These are phyloP conservation scores for Tricholoma matsutake DNA, from an alignment of 768 basidiomycete genomes.

Conservation along the genomic window DNA sequence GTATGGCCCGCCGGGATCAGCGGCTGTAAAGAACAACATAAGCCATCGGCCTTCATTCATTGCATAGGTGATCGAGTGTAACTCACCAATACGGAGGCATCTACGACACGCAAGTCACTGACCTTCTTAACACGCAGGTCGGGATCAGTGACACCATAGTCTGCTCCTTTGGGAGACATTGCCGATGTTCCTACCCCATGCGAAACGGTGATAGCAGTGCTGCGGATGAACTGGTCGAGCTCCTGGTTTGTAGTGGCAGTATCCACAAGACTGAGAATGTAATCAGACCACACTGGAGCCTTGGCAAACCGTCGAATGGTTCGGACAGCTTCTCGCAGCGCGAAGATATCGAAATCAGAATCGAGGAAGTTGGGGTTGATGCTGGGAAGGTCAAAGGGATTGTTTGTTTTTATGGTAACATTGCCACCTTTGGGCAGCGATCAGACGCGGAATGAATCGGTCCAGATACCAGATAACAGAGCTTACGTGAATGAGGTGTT, in stretches of 20 bases:
- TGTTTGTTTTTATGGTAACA: constrained; percentile 33
- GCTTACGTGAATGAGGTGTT: constrained; percentile 27
- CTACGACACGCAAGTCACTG: constrained; percentile 34
- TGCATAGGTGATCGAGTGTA: neutral
- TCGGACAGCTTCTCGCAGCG: constrained; percentile 27
- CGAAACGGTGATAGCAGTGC: constrained; percentile 24
- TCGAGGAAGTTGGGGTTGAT: constrained; percentile 48
- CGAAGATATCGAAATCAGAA: constrained; percentile 23
- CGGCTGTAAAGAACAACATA: constrained; percentile 13
- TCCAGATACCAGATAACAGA: neutral
- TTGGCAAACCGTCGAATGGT: constrained; percentile 20
- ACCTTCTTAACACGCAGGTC: constrained; percentile 37
- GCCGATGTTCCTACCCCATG: constrained; percentile 33
- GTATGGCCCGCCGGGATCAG: constrained; percentile 25
- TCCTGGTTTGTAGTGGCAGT: constrained; percentile 20
- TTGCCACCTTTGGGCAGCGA: constrained; percentile 20
- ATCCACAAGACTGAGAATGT: constrained; percentile 14
- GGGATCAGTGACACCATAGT: constrained; percentile 35
- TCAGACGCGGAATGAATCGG: neutral
- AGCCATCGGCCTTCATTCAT: neutral
- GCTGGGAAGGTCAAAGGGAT: constrained; percentile 41
- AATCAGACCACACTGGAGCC: constrained; percentile 25
- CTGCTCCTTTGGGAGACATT: constrained; percentile 28
- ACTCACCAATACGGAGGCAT: constrained; percentile 35
- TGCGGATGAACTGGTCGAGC: constrained; percentile 25